Evolutionary conservation across 2,329 filamentous ascomycete species (phyloP), one percentile per base, ranked within the genome.

Genomic region (Lachnellula arida): DNA sequence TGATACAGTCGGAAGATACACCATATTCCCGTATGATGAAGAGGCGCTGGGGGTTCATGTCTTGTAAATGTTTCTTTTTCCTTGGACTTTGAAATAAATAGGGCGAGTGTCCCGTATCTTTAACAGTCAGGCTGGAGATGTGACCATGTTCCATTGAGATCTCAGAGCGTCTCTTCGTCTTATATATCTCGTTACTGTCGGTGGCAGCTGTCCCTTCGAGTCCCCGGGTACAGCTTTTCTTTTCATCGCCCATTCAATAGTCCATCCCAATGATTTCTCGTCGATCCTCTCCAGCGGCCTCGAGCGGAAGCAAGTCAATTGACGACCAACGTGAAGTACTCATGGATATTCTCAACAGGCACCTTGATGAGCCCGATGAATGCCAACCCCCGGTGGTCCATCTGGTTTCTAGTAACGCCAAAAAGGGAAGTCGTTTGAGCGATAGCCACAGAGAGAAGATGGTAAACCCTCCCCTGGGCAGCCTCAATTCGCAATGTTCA

Each of bases 311-410:
- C 34, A 42, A 37, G 40, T 51, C 53, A 25, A 40, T 52, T 8
- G 43, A 52, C 15, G 22, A 39, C 12, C 49, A 39, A 42, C 23
- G 51, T 39, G 42, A 53, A 22, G 25, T 57, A 17, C 47, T 57
- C 32, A 53, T 53, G 55, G 42, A 53, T 34, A 57, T 53, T n/a
- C 28, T 53, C n/a, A 46, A 40, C 19, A 23, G 32, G 25, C 55
- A 57, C n/a, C 32, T 50, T n/a, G 50, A 57, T 34, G 37, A 49
- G 42, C 42, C 42, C 17, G 32, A 51, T 12, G 43, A 53, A 22
- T 7, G 11, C 5, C 17, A 22, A 5, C 42, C 42, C 11, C 42
- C 42, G 5, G 19, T 44, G 19, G 6, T 19, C 11, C 19, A 4
- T 19, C 15, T 19, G 15, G 19, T 9, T 15, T 23, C 28, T 8